Conservation (phyloP, 306 rosid genomes). For the Senna siamea region DNA sequence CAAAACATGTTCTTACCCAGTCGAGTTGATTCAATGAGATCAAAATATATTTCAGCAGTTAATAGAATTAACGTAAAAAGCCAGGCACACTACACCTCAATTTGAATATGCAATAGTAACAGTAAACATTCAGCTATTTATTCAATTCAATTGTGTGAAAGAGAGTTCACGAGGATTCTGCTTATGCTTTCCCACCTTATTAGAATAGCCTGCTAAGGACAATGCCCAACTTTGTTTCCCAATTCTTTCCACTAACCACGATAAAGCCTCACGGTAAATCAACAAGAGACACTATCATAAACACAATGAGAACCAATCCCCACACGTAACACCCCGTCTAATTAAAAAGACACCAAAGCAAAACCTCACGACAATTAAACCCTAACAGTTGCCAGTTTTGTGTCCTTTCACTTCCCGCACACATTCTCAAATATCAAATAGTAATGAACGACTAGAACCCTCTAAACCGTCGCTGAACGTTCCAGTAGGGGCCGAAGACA, state of each 20-base stretch:
- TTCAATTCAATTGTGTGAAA: constrained; percentile 1
- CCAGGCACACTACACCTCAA: not conserved
- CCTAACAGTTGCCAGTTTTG: constrained; percentile 21
- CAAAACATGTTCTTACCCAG: too few species aligned
- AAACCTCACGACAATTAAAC: constrained; percentile 27
- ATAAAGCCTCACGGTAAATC: not conserved
- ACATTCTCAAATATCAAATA: constrained; percentile 5
- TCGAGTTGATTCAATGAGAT: not conserved
- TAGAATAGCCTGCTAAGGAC: not conserved
- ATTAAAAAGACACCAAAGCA: not conserved
- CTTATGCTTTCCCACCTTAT: not conserved
- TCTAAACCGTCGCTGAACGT: not conserved
- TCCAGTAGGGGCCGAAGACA: not conserved
- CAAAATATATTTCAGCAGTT: not conserved
- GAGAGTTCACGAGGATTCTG: not conserved
- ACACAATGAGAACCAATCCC: not conserved
- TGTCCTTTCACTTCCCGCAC: not conserved
- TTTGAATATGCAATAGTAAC: not conserved
- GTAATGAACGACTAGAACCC: not conserved
- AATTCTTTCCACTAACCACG: not conserved
- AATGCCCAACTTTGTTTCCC: not conserved
- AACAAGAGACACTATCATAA: not conserved
- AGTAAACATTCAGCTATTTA: too few species aligned
- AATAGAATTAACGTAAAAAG: not conserved
- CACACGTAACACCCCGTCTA: not conserved